Evolutionary conservation across 805 yeast genomes (phyloP).

Genomic region (Lipomyces anomalus): DNA sequence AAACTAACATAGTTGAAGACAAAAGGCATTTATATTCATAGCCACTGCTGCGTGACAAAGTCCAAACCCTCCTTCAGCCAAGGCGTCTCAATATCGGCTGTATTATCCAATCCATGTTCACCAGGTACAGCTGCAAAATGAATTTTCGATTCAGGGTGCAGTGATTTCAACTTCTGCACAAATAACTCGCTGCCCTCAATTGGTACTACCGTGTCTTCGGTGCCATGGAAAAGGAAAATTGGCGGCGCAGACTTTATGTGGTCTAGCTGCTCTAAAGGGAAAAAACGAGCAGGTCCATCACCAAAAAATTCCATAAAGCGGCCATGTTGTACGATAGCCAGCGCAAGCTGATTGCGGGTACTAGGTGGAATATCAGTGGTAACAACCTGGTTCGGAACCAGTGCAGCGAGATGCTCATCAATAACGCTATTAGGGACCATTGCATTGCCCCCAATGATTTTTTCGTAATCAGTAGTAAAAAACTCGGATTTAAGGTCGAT

Average conservation of each 20-base stretch:
- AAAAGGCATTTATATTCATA: too few species aligned
- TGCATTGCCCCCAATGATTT: slow-evolving; percentile 7
- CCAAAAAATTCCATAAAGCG: slow-evolving; percentile 7
- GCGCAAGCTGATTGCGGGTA: slow-evolving; percentile 5
- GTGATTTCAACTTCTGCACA: slow-evolving; percentile 2
- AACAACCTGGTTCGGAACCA: too few species aligned
- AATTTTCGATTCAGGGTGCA: slow-evolving; percentile 5
- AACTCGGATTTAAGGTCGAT: slow-evolving; percentile 7
- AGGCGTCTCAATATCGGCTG: not conserved
- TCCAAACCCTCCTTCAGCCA: not conserved
- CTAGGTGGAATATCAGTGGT: slow-evolving; percentile 2
- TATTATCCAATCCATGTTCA: slow-evolving; percentile 12
- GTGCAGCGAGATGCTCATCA: slow-evolving; percentile 10
- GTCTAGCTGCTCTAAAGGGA: slow-evolving; percentile 11
- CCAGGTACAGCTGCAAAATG: slow-evolving; percentile 4
- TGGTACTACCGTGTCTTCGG: slow-evolving; percentile 12
- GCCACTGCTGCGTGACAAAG: not conserved
- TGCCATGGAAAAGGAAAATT: slow-evolving; percentile 9
- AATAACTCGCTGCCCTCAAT: slow-evolving; percentile 4
- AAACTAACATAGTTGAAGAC: too few species aligned
- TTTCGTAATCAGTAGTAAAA: slow-evolving; percentile 7
- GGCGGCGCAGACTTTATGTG: slow-evolving; percentile 7
- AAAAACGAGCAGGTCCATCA: slow-evolving; percentile 2
- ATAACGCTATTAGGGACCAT: slow-evolving; percentile 3
- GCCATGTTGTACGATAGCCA: slow-evolving; percentile 14